Percentiles rank a stretch among this genome's conserved stretches.
These are phyloP conservation scores for Ajuga reptans DNA, from an alignment of 305 asterid genomes.

Conservation along the genomic window DNA sequence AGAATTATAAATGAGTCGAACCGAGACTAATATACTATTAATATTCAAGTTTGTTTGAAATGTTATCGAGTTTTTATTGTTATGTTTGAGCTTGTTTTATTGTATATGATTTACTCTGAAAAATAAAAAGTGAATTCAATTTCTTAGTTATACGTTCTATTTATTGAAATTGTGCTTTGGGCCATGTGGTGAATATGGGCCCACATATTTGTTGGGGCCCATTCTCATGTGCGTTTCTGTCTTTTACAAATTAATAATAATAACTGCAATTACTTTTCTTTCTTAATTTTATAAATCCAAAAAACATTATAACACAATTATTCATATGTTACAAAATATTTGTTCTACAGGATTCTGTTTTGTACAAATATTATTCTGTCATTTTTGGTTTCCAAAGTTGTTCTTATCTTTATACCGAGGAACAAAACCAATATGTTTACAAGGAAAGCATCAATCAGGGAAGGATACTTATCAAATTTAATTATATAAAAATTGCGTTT, in stretches of 20 bases:
- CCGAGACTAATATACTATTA: too few species aligned
- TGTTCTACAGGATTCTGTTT: not conserved
- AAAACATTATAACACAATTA: not conserved
- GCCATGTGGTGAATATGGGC: constrained; percentile 39
- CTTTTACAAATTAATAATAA: constrained; percentile 17
- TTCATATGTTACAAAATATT: not conserved
- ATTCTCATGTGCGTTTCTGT: constrained; percentile 34
- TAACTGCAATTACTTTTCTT: constrained; percentile 8
- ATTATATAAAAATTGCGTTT: not conserved
- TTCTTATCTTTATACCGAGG: constrained; percentile 12
- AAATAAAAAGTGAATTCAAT: too few species aligned
- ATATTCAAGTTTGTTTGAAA: too few species aligned
- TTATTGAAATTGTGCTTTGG: constrained; percentile 16
- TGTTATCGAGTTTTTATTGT: too few species aligned
- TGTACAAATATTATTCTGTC: not conserved
- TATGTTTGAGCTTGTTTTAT: too few species aligned
- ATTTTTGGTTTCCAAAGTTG: not conserved
- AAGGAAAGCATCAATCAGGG: constrained; percentile 9
- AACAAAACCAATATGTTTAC: not conserved
- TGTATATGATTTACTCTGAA: too few species aligned
- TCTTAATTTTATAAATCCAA: not conserved
- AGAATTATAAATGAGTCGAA: too few species aligned
- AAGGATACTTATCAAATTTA: not conserved
- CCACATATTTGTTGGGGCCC: constrained; percentile 31
- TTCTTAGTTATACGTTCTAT: too few species aligned